Conservation (phyloP, 2,329 filamentous ascomycete species). For the Rutstroemia sp. region DNA sequence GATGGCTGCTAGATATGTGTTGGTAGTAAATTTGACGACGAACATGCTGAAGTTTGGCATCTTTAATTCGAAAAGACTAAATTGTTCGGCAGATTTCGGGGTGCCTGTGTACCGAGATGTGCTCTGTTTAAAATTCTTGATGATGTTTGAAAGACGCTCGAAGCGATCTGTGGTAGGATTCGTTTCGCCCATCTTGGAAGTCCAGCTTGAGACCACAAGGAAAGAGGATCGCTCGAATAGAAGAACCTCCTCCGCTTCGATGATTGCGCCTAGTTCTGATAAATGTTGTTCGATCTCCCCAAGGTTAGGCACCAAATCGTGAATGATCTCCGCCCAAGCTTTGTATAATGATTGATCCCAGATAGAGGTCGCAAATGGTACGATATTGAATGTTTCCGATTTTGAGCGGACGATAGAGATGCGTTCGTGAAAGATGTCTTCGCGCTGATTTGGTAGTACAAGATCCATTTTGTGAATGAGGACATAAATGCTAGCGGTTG, state of each 20-base stretch:
- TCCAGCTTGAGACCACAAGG: constrained; percentile 89
- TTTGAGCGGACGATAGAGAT: constrained; percentile 69
- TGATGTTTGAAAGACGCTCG: constrained; percentile 91
- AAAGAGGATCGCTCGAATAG: constrained; percentile 95
- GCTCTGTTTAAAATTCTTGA: constrained; percentile 96
- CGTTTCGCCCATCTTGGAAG: constrained; percentile 61
- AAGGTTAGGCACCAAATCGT: constrained; percentile 94
- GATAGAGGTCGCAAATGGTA: constrained; percentile 91
- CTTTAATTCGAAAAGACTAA: constrained; percentile 75
- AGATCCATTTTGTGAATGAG: constrained; percentile 99
- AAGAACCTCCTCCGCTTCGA: constrained; percentile 88
- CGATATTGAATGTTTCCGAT: constrained; percentile 67
- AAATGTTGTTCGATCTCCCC: constrained; percentile 82
- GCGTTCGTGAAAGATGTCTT: constrained; percentile 77
- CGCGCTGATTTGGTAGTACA: constrained; percentile 71
- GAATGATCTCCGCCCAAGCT: constrained; percentile 96
- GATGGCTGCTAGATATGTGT: constrained; percentile 91
- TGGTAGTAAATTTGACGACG: constrained; percentile 91
- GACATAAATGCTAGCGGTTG: constrained; percentile 78
- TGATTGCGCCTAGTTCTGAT: constrained; percentile 70
- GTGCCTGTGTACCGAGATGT: constrained; percentile 70
- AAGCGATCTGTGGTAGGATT: constrained; percentile 93
- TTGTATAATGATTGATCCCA: constrained; percentile 99
- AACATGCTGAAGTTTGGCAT: constrained; percentile 83
- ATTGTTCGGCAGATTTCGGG: constrained; percentile 74